These are phyloP conservation scores for Crithidia expoeki DNA, from an alignment of 208 protist genomes.

Conservation along the genomic window DNA sequence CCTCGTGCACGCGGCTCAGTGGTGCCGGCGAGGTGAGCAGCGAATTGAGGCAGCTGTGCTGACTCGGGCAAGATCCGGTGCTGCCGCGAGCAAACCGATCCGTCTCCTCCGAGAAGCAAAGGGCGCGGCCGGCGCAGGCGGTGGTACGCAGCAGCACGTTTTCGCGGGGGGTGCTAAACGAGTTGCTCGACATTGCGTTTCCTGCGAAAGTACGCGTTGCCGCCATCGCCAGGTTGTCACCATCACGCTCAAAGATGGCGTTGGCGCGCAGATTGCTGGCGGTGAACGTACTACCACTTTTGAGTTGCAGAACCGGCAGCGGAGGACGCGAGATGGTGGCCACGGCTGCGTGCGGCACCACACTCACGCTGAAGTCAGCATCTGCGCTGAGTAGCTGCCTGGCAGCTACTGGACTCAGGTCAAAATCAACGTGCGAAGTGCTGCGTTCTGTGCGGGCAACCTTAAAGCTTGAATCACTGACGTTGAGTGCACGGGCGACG, in stretches of 20 bases:
- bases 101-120: conserved; percentile 34
- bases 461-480: conserved; percentile 34
- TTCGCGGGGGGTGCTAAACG: conserved; percentile 23
- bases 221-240: background rate
- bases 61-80: conserved; percentile 26
- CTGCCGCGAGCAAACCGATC: conserved; percentile 27
- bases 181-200: background rate
- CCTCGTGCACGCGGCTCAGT: conserved; percentile 8
- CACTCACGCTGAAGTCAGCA: conserved; percentile 10
- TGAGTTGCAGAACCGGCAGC: conserved; percentile 27
- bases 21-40: conserved; percentile 28
- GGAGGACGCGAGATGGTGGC: conserved; percentile 11
- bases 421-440: conserved; percentile 30
- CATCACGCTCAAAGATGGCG: conserved; percentile 25
- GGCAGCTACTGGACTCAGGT: conserved; percentile 26
- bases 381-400: conserved; percentile 27
- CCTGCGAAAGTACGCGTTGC: background rate
- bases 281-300: conserved; percentile 37
- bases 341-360: conserved; percentile 8
- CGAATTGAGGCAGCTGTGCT: conserved; percentile 31
- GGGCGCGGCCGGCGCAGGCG: conserved; percentile 19
- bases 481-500: conserved; percentile 28
- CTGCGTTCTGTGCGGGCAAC: conserved; percentile 18
- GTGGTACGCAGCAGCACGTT: conserved; percentile 9
- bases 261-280: conserved; percentile 37